phyloP scores from a whole-genome alignment of 2,329 filamentous ascomycete genomes.

The Cryoendolithus antarcticus region DNA sequence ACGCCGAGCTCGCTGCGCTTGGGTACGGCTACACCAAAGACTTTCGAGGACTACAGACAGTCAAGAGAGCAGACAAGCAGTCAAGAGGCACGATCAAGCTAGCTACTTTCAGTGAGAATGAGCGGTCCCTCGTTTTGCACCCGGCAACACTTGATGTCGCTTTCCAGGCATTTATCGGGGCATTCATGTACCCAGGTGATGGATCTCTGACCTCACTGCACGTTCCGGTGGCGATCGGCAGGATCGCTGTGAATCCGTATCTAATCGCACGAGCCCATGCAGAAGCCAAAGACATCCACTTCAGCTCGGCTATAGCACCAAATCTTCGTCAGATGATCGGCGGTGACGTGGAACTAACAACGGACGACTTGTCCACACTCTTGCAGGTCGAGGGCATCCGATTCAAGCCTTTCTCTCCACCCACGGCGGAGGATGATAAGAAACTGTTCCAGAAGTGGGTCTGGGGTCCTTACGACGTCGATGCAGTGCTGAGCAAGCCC shows the following conservation, averaged over 20 bases:
- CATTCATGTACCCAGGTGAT: slow-evolving; percentile 20
- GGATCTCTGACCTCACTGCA: slow-evolving; percentile 15
- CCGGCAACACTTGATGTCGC: slow-evolving; percentile 21
- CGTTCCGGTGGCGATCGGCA: slow-evolving; percentile 3
- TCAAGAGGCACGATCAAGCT: not conserved
- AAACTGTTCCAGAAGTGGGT: slow-evolving; percentile 10
- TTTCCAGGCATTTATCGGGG: slow-evolving; percentile 21
- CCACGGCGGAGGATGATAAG: slow-evolving; percentile 6
- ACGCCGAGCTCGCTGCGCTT: too few relatives aligned
- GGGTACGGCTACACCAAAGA: too few relatives aligned
- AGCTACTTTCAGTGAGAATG: not conserved
- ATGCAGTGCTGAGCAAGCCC: slow-evolving; percentile 5
- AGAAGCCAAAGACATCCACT: too few relatives aligned
- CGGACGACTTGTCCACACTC: slow-evolving; percentile 1
- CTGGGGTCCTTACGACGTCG: slow-evolving; percentile 9
- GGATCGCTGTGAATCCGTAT: too few relatives aligned
- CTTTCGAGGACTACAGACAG: too few relatives aligned
- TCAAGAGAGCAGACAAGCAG: too few relatives aligned
- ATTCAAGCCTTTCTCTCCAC: slow-evolving; percentile 2
- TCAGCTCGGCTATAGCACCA: too few relatives aligned
- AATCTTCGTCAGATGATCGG: too few relatives aligned
- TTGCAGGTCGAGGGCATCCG: slow-evolving; percentile 11
- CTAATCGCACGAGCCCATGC: too few relatives aligned
- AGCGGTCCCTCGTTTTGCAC: slow-evolving; percentile 21
- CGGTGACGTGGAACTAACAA: too few relatives aligned